phyloP scores from a whole-genome alignment of 192 early-diverging fungal species.

The Martensiomyces pterosporus region DNA sequence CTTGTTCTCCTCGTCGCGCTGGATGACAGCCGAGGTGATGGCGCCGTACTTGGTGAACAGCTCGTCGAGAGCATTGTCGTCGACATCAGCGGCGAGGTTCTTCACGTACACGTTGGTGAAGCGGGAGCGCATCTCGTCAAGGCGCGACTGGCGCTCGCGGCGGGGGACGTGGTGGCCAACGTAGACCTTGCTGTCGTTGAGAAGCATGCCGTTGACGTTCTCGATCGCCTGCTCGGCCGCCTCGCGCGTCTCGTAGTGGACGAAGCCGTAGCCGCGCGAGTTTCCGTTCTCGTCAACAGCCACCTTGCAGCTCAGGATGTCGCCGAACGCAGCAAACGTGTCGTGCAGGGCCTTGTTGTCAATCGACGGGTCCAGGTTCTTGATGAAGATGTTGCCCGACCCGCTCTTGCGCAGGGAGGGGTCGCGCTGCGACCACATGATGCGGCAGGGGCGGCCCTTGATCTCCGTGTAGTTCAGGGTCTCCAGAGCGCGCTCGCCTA shows the following conservation, averaged over 20 bases:
- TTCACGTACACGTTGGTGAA: slow-evolving; percentile 99
- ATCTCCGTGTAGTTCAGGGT: slow-evolving; percentile 93
- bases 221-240: slow-evolving; percentile 93
- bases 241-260: slow-evolving; percentile 95
- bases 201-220: slow-evolving; percentile 98
- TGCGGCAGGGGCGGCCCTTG: slow-evolving; percentile 93
- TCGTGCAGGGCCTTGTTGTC: slow-evolving; percentile 99
- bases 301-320: slow-evolving; percentile 97
- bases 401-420: slow-evolving; percentile 88
- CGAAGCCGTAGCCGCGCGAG: slow-evolving; percentile 96
- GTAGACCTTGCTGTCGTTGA: slow-evolving; percentile 97
- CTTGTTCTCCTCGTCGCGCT: slow-evolving; percentile 72
- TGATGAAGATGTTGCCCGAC: slow-evolving; percentile 98
- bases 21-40: slow-evolving; percentile 78
- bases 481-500: slow-evolving; percentile 85
- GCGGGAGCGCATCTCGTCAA: slow-evolving; percentile 82
- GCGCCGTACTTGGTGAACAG: slow-evolving; percentile 78
- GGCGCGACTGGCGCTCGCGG: slow-evolving; percentile 88
- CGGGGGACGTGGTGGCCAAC: slow-evolving; percentile 91
- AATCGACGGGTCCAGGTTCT: slow-evolving; percentile 95
- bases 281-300: slow-evolving; percentile 69
- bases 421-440: slow-evolving; percentile 99
- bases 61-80: slow-evolving; percentile 70
- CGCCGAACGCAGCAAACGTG: slow-evolving; percentile 96
- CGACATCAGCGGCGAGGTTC: slow-evolving; percentile 81